Percentiles rank a stretch among this genome's conserved stretches.
These are phyloP conservation scores for Oemleria cerasiformis DNA, from an alignment of 306 rosid genomes.

Conservation along the genomic window DNA sequence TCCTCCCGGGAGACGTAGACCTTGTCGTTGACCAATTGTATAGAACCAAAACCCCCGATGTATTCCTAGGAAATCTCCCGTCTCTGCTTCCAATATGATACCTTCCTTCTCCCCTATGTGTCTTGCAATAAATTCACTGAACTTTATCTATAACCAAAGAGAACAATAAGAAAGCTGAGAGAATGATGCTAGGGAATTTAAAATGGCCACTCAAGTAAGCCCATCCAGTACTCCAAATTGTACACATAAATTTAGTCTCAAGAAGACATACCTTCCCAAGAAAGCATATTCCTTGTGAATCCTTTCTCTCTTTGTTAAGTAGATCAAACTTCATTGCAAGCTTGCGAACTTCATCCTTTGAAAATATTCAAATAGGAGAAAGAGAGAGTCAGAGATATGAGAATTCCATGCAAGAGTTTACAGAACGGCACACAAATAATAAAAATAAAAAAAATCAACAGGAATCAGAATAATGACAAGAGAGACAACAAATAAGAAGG, in stretches of 20 bases:
- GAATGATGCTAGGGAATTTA: neutral
- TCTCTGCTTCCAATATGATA: slow-evolving; percentile 86
- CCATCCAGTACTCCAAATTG: neutral
- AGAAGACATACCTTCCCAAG: slow-evolving; percentile 72
- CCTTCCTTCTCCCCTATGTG: slow-evolving; percentile 95
- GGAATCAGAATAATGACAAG: neutral
- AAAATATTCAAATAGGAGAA: slow-evolving; percentile 22
- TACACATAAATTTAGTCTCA: slow-evolving; percentile 5
- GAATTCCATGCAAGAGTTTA: neutral
- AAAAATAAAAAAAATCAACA: neutral
- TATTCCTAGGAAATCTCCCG: slow-evolving; percentile 88
- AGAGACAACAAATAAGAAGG: neutral
- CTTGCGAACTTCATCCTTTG: slow-evolving; percentile 83
- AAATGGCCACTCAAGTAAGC: slow-evolving; percentile 10
- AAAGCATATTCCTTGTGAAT: slow-evolving; percentile 98
- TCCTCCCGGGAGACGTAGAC: slow-evolving; percentile 84
- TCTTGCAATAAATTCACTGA: slow-evolving; percentile 83
- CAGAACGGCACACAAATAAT: neutral
- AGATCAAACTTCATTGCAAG: slow-evolving; percentile 80
- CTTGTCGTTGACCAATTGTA: slow-evolving; percentile 96
- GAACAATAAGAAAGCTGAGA: neutral
- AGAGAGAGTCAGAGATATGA: neutral
- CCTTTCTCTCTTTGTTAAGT: slow-evolving; percentile 88
- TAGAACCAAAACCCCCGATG: slow-evolving; percentile 95
- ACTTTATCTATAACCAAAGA: slow-evolving; percentile 58